phyloP scores from a whole-genome alignment of 2,329 filamentous ascomycete species.

The Sporothrix phasma region DNA sequence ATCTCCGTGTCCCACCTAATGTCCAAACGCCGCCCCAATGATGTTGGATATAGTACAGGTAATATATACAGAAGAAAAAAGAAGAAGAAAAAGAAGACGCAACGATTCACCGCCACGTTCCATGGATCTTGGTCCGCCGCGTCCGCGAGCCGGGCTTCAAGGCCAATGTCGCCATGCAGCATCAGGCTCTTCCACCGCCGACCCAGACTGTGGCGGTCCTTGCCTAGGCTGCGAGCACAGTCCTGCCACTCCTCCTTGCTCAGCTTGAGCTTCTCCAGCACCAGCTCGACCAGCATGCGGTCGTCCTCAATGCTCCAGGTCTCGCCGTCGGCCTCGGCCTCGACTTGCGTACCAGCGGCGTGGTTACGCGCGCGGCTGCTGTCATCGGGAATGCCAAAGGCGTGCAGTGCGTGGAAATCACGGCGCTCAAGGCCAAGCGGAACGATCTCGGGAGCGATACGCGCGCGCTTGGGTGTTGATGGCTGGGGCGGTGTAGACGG shows the following conservation, averaged over 20 bases:
- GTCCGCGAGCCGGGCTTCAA: conserved; percentile 37
- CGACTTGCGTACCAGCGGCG: conserved; percentile 29
- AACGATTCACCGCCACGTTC: conserved; percentile 42
- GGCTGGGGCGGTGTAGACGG: conserved; percentile 26
- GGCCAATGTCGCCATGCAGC: conserved; percentile 46
- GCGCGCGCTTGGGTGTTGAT: conserved; percentile 49
- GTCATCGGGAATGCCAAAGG: conserved; percentile 23
- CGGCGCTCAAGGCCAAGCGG: conserved; percentile 49
- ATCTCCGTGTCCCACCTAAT: not conserved
- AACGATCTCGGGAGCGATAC: conserved; percentile 50
- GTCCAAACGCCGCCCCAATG: not conserved
- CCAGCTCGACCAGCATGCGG: conserved; percentile 54
- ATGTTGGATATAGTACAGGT: conserved; percentile 6
- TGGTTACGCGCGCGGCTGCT: conserved; percentile 2
- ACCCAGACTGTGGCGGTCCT: conserved; percentile 46
- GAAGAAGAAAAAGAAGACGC: not conserved
- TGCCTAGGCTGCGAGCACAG: conserved; percentile 53
- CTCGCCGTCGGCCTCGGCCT: conserved; percentile 36
- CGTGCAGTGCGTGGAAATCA: conserved; percentile 46
- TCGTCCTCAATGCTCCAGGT: conserved; percentile 56
- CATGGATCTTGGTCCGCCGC: conserved; percentile 40
- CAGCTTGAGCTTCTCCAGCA: conserved; percentile 56
- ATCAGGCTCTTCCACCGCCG: conserved; percentile 55
- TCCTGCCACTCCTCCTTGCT: conserved; percentile 58
- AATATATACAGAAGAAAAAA: not conserved